Base-by-base conservation (phyloP, 805 yeast species). In the Pichia manshurica region DNA sequence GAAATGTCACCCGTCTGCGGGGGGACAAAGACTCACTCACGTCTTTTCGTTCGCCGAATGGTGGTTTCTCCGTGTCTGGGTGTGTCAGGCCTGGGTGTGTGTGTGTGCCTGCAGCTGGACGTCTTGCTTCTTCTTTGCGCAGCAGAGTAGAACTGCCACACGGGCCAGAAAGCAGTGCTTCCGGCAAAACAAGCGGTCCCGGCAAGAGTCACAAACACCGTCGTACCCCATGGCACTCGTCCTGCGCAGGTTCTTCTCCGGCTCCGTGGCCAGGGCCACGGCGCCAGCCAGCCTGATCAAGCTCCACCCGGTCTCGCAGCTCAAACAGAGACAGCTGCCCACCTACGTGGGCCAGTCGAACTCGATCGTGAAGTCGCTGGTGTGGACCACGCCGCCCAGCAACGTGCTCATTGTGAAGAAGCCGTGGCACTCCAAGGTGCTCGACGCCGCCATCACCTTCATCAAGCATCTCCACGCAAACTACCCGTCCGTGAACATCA, bases 401-500 rank as follows among this genome's bases (percentile, higher is more conserved):
- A 91, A 90, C 61, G 78, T 91, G 9, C 74, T 84, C 46, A 71
- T 91, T 16, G 87, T 87, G 28, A 90, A 89, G 65, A 91, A 91
- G 61, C 96, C 96, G 1, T 79, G 86, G 82, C 78, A 87, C 44
- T 63, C 67, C 2, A 67, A 69, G 8, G 95, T 87, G 3, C 70
- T 82, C 13, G 66, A 69, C 6, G 88, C 93, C 4, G 78, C 84
- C 78, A 72, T 79, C 7, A 69, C 71, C 39, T 83, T 90, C 52
- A 77, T 89, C 17, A 65, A 71, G 5, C 82, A 79, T 57, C 54
- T 89, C 8, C 79, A 81, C 54, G 65, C 68, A 5, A 67, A 73
- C 9, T 85, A 87, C 61, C 90, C 91, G 0, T 48, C 51, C n/a
- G 74, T 88, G 37, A 89, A 88, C 53, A 79, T 91, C 2, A 77